Conservation (phyloP, 2,329 filamentous ascomycete genomes). For the Sporothrix globosa region DNA sequence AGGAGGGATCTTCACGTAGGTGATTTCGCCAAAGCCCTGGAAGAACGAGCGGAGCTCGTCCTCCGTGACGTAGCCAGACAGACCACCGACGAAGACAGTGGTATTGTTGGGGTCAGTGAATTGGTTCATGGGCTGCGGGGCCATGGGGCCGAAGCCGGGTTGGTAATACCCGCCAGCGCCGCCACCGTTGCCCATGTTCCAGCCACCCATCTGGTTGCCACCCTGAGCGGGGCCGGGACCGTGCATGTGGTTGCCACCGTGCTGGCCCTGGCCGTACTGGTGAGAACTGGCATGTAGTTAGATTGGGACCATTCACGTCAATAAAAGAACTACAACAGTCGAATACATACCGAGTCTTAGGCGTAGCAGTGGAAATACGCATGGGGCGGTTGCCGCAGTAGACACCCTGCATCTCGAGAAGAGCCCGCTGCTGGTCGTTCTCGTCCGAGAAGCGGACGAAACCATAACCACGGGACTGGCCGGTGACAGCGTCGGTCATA, state of each 20-base stretch:
- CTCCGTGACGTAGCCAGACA: constrained; percentile 97
- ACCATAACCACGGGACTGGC: constrained; percentile 95
- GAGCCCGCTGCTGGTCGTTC: constrained; percentile 90
- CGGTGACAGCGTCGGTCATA: constrained; percentile 98
- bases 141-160: constrained; percentile 42
- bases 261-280: constrained; percentile 47
- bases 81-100: constrained; percentile 94
- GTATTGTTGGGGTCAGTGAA: constrained; percentile 99
- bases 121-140: constrained; percentile 77
- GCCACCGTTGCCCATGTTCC: constrained; percentile 39
- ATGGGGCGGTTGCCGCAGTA: constrained; percentile 99
- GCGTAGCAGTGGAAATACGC: constrained; percentile 96
- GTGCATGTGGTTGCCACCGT: constrained; percentile 47
- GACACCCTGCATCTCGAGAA: constrained; percentile 98
- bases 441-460: constrained; percentile 98
- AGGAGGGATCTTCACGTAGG: constrained; percentile 98
- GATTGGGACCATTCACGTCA: background rate
- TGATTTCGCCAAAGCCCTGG: constrained; percentile 99
- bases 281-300: constrained; percentile 42
- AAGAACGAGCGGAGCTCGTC: constrained; percentile 99
- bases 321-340: background rate
- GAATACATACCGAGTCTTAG: constrained; percentile 74
- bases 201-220: constrained; percentile 48
- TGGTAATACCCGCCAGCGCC: constrained; percentile 45
- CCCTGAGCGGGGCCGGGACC: constrained; percentile 48